phyloP scores from a whole-genome alignment of 1,284 basidiomycete genomes.

The Cutaneotrichosporon cavernicola region DNA sequence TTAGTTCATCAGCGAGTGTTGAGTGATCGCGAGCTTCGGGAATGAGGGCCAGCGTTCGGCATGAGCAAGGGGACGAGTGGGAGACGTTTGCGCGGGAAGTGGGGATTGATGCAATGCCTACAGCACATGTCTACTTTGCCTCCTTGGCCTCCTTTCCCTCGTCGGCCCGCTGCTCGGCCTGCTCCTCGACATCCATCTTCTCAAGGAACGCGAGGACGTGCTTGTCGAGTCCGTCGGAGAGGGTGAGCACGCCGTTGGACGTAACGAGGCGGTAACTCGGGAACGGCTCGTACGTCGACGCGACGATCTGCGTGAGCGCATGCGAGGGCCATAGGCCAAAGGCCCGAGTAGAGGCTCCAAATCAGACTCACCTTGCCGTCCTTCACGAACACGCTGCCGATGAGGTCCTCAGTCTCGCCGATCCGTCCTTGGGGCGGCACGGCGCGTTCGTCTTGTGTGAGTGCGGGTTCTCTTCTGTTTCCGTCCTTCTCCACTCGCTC shows the following conservation, averaged over 20 bases:
- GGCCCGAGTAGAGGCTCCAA: too few relatives aligned
- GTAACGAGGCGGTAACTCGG: slow-evolving; percentile 50
- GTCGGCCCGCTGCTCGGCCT: background rate
- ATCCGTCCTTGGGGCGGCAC: slow-evolving; percentile 51
- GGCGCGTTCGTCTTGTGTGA: slow-evolving; percentile 46
- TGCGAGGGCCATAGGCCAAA: too few relatives aligned
- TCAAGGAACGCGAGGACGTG: slow-evolving; percentile 39
- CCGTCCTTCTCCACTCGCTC: background rate
- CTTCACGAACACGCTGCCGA: slow-evolving; percentile 50
- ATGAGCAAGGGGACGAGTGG: background rate
- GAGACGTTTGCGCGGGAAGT: background rate
- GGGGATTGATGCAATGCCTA: background rate
- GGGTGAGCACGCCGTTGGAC: slow-evolving; percentile 41
- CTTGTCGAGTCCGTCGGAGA: slow-evolving; percentile 47
- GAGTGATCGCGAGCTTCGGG: too few relatives aligned
- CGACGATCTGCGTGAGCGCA: slow-evolving; percentile 33
- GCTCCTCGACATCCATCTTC: slow-evolving; percentile 36
- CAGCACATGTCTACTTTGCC: background rate
- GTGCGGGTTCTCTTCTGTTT: too few relatives aligned
- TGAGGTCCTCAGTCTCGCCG: slow-evolving; percentile 52
- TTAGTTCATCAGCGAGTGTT: background rate
- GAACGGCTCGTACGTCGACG: slow-evolving; percentile 46
- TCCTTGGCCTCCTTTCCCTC: background rate
- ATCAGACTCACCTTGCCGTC: slow-evolving; percentile 43
- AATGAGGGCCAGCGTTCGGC: background rate